Base-by-base conservation (phyloP, 129 eudicot species). In the Logfia minima region DNA sequence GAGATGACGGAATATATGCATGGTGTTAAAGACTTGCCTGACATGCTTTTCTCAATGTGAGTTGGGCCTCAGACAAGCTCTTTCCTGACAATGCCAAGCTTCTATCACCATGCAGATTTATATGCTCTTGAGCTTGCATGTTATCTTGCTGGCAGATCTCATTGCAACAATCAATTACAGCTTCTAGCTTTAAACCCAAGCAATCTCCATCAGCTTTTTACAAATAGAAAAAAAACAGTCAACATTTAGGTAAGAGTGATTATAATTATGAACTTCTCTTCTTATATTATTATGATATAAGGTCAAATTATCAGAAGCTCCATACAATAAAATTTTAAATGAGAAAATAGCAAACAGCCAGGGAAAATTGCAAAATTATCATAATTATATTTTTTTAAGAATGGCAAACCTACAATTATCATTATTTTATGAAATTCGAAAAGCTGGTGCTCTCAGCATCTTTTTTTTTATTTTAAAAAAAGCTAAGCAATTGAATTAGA, bases 1-100 rank as follows among this genome's bases (percentile, higher is more conserved):
- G 52, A 45, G 52, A 11, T 45, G 52, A 45, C 4, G 52, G 1
- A 11, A 13, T 45, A 11, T 45, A 45, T 17, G 4, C 17, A 2
- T 39, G 8, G 17, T 13, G 17, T 11, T 16, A 7, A 53, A 34
- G 34, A 68, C 91, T 75, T 80, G 62, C 92, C 86, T 83, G 87
- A 56, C 92, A 83, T 66, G 87, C 70, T 31, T 65, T 75, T 73
- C 77, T 84, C 58, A 61, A 64, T 14, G 75, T 55, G 58, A 85
- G 68, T 56, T 61, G 79, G 64, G 92, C 89, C 55, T 88, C 88
- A 28, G 84, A 76, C 72, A 84, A 69, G 62, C 77, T 84, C 78
- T 84, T 84, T 68, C 79, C 83, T 52, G 52, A 75, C 55, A 35
- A 17, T 4, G 75, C 48, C 51, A 72, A 79, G 71, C 69, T 70